Evolutionary conservation across 2,329 filamentous ascomycete species (phyloP), one percentile per base, ranked within the genome.

Genomic region (Cladosporium sp.): DNA sequence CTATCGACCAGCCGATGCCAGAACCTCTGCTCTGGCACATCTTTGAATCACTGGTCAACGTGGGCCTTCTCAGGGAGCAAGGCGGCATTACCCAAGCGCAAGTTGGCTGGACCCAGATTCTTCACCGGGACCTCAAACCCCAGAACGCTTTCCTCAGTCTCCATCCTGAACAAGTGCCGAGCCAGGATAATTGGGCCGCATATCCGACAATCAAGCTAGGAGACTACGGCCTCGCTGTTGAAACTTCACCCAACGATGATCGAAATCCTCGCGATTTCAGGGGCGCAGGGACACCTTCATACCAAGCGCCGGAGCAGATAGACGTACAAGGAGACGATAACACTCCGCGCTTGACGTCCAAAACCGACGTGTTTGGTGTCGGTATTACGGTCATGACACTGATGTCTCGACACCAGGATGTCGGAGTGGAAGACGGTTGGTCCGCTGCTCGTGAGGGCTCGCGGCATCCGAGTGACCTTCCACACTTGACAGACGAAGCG

Each of bases 111-210:
- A 23, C 6, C 1, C 18, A 59, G n/a, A 62, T 70, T 5, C 44
- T 68, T 2, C 93, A 97, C 76, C 90, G 93, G 67, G 93, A 97
- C 78, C 96, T 97, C 85, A 97, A 97, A 81, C 93, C 93, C 0
- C 93, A 97, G 83, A 97, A 97, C 83, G 95, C 97, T 16, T 57
- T 57, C 31, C 12, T 50, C 12, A 46, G 44, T 5, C 33, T 18
- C 6, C 55, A 57, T 40, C 57, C 57, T 4, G 2, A 29, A 14
- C 16, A 37, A 6, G 35, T 16, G 10, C 26, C 37, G 4, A 21
- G 11, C 4, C 6, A 26, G 1, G 57, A 49, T 28, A 59, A 59
- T 8, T 59, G 57, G 57, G 37, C 37, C n/a, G 26, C 26, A 1
- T 59, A 46, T 46, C 57, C 57, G 4, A 44, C 37, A 14, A 10